Evolutionary conservation across 441 rosid genomes (phyloP).

Genomic region (Brassica balearica): DNA sequence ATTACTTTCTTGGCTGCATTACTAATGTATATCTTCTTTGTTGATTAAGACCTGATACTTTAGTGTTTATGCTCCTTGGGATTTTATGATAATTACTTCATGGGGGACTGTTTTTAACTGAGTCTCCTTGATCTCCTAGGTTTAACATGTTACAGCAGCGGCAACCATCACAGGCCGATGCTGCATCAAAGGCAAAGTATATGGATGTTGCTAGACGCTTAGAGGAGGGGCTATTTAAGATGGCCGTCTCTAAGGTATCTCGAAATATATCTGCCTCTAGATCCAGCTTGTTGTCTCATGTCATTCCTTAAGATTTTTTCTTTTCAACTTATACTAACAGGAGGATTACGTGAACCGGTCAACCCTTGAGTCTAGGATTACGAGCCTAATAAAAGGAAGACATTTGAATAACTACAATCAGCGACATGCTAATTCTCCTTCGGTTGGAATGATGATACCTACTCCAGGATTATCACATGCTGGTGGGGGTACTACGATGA

Average conservation of each 20-base stretch:
- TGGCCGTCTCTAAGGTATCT: slow-evolving; percentile 75
- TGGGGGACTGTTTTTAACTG: slow-evolving; percentile 25
- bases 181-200: slow-evolving; percentile 57
- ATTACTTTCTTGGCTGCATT: background rate
- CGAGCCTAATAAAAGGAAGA: slow-evolving; percentile 55
- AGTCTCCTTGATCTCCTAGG: slow-evolving; percentile 49
- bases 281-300: slow-evolving; percentile 21
- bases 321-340: slow-evolving; percentile 48
- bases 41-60: background rate
- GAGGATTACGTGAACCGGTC: slow-evolving; percentile 76
- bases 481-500: slow-evolving; percentile 61
- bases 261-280: background rate
- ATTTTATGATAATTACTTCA: background rate
- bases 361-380: slow-evolving; percentile 76
- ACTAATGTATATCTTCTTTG: background rate
- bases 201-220: slow-evolving; percentile 84
- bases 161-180: slow-evolving; percentile 59
- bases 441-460: slow-evolving; percentile 91
- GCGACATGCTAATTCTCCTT: slow-evolving; percentile 49
- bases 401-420: slow-evolving; percentile 52
- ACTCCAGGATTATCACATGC: slow-evolving; percentile 89
- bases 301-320: background rate
- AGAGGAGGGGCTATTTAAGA: slow-evolving; percentile 89
- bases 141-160: slow-evolving; percentile 59
- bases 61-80: background rate